Evolutionary conservation across 1,139 yeast genomes (phyloP).

Genomic region (Candida sp.): DNA sequence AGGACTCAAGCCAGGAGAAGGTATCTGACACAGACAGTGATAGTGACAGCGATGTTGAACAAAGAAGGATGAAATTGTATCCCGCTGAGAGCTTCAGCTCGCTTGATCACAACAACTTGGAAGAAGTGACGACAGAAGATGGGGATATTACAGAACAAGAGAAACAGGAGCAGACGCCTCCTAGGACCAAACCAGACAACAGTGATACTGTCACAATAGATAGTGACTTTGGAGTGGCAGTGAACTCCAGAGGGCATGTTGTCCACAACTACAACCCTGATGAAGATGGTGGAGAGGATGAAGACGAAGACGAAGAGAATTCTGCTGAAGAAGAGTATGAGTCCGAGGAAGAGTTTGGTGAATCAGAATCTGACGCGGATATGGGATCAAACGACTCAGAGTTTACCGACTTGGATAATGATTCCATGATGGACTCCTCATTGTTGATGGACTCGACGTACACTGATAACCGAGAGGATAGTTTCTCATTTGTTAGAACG

Average conservation of each 20-base stretch:
- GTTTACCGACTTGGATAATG: conserved; percentile 49
- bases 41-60: conserved; percentile 22
- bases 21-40: conserved; percentile 18
- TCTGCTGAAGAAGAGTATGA: conserved; percentile 14
- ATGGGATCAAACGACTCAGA: conserved; percentile 40
- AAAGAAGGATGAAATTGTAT: conserved; percentile 3
- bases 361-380: conserved; percentile 15
- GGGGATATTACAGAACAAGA: conserved; percentile 25
- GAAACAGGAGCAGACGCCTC: background rate
- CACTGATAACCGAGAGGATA: conserved; percentile 10
- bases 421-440: conserved; percentile 40
- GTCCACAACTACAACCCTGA: conserved; percentile 17
- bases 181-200: conserved; percentile 2
- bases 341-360: conserved; percentile 20
- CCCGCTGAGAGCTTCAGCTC: conserved; percentile 4
- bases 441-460: conserved; percentile 29
- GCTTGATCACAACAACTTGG: conserved; percentile 1
- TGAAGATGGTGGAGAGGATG: conserved; percentile 16
- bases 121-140: conserved; percentile 11
- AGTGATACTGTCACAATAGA: conserved; percentile 31
- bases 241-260: conserved; percentile 18
- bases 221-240: conserved; percentile 38
- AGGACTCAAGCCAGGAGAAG: background rate
- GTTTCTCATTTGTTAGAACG: conserved; percentile 14
- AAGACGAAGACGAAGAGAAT: conserved; percentile 21